phyloP scores from a whole-genome alignment of 495 filamentous ascomycete species.

The Neurospora sp. region DNA sequence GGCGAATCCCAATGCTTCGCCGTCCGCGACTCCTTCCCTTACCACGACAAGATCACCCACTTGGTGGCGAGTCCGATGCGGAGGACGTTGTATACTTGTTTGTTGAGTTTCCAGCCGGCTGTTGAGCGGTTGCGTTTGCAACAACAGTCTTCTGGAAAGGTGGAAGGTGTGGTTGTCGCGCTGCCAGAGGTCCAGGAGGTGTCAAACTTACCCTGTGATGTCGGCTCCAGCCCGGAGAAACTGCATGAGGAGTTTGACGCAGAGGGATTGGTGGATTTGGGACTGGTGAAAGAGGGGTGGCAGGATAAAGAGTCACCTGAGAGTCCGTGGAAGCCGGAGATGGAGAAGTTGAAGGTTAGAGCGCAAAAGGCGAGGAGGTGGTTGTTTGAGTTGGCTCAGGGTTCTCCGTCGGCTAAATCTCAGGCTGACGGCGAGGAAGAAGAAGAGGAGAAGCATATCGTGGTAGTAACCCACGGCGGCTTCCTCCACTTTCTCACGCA shows the following conservation, averaged over 20 bases:
- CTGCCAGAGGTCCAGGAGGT: constrained; percentile 79
- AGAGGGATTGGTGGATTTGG: constrained; percentile 50
- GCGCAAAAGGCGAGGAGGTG: constrained; percentile 57
- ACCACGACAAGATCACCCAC: constrained; percentile 52
- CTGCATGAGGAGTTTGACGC: constrained; percentile 50
- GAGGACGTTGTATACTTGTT: constrained; percentile 72
- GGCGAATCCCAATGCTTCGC: constrained; percentile 65
- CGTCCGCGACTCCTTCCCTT: constrained; percentile 53
- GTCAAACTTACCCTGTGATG: constrained; percentile 67
- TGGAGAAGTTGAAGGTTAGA: constrained; percentile 48
- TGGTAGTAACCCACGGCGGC: constrained; percentile 44
- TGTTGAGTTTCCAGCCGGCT: constrained; percentile 53
- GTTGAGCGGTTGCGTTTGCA: constrained; percentile 21
- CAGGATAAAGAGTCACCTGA: constrained; percentile 46
- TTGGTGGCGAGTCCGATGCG: constrained; percentile 73
- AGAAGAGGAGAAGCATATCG: constrained; percentile 43
- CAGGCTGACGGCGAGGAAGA: constrained; percentile 31
- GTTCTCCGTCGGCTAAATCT: not conserved
- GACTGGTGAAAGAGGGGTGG: constrained; percentile 53
- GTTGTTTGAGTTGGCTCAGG: constrained; percentile 43
- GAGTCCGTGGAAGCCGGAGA: constrained; percentile 44
- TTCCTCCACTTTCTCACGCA: constrained; percentile 63
- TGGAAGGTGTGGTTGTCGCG: constrained; percentile 44
- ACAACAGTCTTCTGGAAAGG: not conserved
- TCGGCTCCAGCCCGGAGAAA: constrained; percentile 47